Percentiles rank a stretch among this genome's conserved stretches.
Evolutionary conservation across 768 basidiomycete genomes (phyloP).

Genomic region (Tylopilus balloui): DNA sequence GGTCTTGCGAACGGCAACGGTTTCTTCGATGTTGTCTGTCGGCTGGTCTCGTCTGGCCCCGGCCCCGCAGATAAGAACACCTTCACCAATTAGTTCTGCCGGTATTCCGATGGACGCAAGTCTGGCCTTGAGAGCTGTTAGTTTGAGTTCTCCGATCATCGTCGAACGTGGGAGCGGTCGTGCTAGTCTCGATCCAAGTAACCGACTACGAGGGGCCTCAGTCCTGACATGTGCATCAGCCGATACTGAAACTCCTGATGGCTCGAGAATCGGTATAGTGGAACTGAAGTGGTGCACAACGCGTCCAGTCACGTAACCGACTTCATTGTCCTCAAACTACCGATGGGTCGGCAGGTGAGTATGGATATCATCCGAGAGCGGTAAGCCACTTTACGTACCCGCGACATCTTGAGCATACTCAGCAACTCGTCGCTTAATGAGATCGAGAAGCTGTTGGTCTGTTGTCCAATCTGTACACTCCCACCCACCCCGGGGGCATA

Average conservation of each 20-base stretch:
- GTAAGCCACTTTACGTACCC: constrained; percentile 47
- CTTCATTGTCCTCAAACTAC: constrained; percentile 97
- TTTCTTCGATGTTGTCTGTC: constrained; percentile 50
- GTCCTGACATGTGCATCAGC: constrained; percentile 22
- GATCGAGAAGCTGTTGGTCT: constrained; percentile 91
- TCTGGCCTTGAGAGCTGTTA: constrained; percentile 82
- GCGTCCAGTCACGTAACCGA: constrained; percentile 88
- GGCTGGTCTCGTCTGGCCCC: constrained; percentile 43
- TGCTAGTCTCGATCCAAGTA: constrained; percentile 62
- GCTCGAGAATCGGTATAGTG: constrained; percentile 85
- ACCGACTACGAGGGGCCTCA: constrained; percentile 34
- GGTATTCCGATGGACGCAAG: constrained; percentile 73
- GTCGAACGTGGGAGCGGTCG: constrained; percentile 78
- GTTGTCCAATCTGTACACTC: constrained; percentile 86
- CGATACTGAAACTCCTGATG: constrained; percentile 37
- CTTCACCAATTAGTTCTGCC: constrained; percentile 96
- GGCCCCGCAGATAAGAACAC: constrained; percentile 83
- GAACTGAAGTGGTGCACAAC: constrained; percentile 82
- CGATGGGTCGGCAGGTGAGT: constrained; percentile 2
- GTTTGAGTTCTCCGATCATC: constrained; percentile 95
- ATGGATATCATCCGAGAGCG: background rate
- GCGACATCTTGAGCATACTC: constrained; percentile 75
- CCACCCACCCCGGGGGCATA: constrained; percentile 76
- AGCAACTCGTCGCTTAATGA: constrained; percentile 89
- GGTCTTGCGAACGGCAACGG: constrained; percentile 86